Base-by-base conservation (phyloP, 768 basidiomycete genomes). In the Suillus bovinus region DNA sequence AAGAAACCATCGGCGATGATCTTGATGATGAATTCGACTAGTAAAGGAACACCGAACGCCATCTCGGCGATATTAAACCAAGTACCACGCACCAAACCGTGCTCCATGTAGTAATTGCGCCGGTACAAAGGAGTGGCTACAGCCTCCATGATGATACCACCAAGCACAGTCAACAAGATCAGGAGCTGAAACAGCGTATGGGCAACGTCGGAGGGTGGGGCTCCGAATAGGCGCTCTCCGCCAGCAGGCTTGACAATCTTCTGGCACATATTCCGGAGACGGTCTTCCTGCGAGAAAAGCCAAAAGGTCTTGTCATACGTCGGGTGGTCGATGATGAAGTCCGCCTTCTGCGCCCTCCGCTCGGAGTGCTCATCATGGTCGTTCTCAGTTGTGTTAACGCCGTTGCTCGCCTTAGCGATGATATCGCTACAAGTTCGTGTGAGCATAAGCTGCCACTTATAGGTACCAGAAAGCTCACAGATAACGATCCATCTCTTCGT, bases 1-100 rank as follows among this genome's bases (percentile, higher is more conserved):
- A 90, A 70, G 73, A 96, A 90, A 0, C 96, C 96, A 70, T 99
- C 96, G 1, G 96, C 96, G 53, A 94, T 78, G 71, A 95, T 76
- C 76, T 98, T 98, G 86, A 97, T 86, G 65, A 89, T 59, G 68
- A 95, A 94, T 70, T 99, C 96, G 61, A 87, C 66, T 49, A 96
- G 76, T 24, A 96, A 86, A 5, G 81, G 76, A 65, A 89, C 76
- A 0, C 88, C 89, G 61, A 97, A 89, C 0, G 82, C 76, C 0
- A 83, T 79, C 71, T 97, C 94, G 4, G 88, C 84, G 58, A 96
- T 77, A 70, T 92, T 90, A 74, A 94, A 98, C 96, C 96, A 98
- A 4, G 92, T 82, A 4, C 80, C 82, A 7, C 89, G 84, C n/a
- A 80, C 68, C 31, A 77, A 69, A 0, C 91, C 93, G 61, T 93